phyloP scores from a whole-genome alignment of 1,284 basidiomycete species.

The Caloboletus firmus region DNA sequence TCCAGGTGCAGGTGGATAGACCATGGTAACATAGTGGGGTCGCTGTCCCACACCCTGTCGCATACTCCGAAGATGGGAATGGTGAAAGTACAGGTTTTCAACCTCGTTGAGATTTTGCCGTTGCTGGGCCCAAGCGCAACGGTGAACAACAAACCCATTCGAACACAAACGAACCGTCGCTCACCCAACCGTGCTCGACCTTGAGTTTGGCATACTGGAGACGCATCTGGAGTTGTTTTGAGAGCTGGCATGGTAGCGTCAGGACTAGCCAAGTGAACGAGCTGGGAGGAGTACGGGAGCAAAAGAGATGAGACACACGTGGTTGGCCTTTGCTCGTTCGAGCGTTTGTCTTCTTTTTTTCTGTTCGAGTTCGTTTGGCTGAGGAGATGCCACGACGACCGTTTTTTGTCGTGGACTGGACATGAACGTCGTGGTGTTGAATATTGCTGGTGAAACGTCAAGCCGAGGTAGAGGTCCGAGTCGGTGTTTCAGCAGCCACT shows the following conservation, averaged over 20 bases:
- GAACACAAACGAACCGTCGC: constrained; percentile 28
- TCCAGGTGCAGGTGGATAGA: neutral
- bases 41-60: constrained; percentile 13
- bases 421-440: constrained; percentile 1
- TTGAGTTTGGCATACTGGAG: constrained; percentile 76
- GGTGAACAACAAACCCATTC: constrained; percentile 2
- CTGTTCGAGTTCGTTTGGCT: constrained; percentile 36
- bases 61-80: constrained; percentile 46
- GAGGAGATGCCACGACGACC: constrained; percentile 22
- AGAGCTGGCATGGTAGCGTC: constrained; percentile 46
- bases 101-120: constrained; percentile 74
- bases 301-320: constrained; percentile 44
- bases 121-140: constrained; percentile 48
- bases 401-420: constrained; percentile 23
- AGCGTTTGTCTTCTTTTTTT: constrained; percentile 49
- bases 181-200: constrained; percentile 78
- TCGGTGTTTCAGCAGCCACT: neutral
- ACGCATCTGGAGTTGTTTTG: constrained; percentile 70
- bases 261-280: neutral
- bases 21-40: constrained; percentile 7
- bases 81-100: constrained; percentile 75
- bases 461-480: neutral
- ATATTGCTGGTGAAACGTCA: neutral
- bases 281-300: neutral
- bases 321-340: constrained; percentile 61